Conservation (phyloP, 2,329 filamentous ascomycete genomes). For the Pseudocercospora crystallina region DNA sequence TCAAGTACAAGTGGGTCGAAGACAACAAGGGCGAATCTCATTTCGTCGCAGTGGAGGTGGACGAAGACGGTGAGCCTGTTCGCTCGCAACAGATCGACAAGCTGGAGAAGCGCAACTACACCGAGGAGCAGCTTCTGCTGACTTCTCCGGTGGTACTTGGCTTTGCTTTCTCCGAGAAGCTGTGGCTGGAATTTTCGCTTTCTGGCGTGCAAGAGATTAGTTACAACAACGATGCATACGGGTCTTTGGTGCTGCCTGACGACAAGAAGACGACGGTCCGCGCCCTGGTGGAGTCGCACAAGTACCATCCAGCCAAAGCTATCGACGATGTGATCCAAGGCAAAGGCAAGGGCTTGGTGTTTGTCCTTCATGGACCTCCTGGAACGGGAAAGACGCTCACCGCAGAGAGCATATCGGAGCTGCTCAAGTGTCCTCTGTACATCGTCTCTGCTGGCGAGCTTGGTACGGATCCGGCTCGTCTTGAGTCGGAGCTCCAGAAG, state of each 20-base stretch:
- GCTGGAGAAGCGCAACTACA: conserved; percentile 56
- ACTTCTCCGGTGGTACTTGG: conserved; percentile 82
- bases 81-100: conserved; percentile 59
- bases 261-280: conserved; percentile 67
- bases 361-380: conserved; percentile 79
- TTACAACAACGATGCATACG: conserved; percentile 82
- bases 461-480: conserved; percentile 70
- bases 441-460: conserved; percentile 81
- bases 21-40: conserved; percentile 52
- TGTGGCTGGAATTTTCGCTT: conserved; percentile 86
- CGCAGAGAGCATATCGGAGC: conserved; percentile 80
- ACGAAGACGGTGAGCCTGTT: conserved; percentile 57
- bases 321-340: conserved; percentile 73
- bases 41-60: conserved; percentile 56
- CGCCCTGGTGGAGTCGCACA: conserved; percentile 80
- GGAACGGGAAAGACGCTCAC: conserved; percentile 89
- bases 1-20: conserved; percentile 43
- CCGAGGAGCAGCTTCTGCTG: conserved; percentile 79
- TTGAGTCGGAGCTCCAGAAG: conserved; percentile 77
- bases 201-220: conserved; percentile 75
- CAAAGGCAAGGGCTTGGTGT: conserved; percentile 82
- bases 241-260: conserved; percentile 70
- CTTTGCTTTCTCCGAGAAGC: conserved; percentile 83
- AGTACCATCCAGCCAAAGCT: conserved; percentile 75
- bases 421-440: conserved; percentile 78